These are phyloP conservation scores for Suhomyces prunicola DNA, from an alignment of 805 yeast species.

Conservation along the genomic window DNA sequence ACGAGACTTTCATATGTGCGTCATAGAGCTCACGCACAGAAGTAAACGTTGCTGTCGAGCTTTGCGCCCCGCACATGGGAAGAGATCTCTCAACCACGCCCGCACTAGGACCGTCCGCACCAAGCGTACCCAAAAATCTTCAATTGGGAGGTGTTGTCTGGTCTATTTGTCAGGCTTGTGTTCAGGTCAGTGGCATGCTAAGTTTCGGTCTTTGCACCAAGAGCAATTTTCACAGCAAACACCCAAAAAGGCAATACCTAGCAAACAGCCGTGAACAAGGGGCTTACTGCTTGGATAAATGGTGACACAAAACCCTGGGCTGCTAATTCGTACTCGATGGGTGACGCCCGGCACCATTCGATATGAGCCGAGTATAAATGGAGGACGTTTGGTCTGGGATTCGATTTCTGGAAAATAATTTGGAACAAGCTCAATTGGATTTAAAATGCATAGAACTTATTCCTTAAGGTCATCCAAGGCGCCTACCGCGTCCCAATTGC, in stretches of 20 bases:
- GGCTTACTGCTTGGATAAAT: not conserved
- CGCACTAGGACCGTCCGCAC: not conserved
- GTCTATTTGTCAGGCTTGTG: not conserved
- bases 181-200: not conserved
- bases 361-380: not conserved
- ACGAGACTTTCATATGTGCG: not conserved
- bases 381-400: not conserved
- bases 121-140: not conserved
- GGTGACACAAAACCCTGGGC: not conserved
- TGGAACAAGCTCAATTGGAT: not conserved
- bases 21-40: not conserved
- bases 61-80: not conserved
- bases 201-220: not conserved
- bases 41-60: not conserved
- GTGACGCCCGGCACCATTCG: not conserved
- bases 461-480: slow-evolving; percentile 94
- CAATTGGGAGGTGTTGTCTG: not conserved
- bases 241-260: slow-evolving; percentile 5
- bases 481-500: slow-evolving; percentile 95
- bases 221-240: slow-evolving; percentile 6
- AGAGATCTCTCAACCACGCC: not conserved
- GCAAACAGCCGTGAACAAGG: slow-evolving; percentile 1
- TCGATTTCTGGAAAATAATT: not conserved
- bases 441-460: slow-evolving; percentile 92
- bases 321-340: not conserved